These are phyloP conservation scores for Colletotrichum sp. DNA, from an alignment of 2,329 filamentous ascomycete genomes.

Conservation along the genomic window DNA sequence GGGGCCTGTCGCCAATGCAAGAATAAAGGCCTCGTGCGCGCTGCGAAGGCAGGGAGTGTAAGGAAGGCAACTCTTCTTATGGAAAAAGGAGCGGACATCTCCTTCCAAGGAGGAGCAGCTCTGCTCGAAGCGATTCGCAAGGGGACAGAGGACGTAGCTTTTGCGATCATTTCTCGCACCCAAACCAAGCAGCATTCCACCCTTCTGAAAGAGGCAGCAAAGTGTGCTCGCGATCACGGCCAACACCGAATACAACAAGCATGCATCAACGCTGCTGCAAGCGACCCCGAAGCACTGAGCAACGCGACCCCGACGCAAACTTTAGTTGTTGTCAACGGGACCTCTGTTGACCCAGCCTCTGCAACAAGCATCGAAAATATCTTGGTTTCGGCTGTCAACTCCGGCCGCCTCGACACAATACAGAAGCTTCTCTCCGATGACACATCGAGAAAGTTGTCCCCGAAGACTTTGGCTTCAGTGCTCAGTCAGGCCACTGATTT, in stretches of 20 bases:
- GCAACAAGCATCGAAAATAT: not conserved
- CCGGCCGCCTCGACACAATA: not conserved
- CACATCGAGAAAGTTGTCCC: not conserved
- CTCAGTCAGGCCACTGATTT: not conserved
- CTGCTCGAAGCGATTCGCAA: not conserved
- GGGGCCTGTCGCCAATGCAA: not conserved
- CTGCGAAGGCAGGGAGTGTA: not conserved
- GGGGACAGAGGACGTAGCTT: not conserved
- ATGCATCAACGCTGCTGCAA: not conserved
- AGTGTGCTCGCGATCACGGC: not conserved
- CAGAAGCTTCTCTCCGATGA: not conserved
- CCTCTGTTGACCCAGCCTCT: not conserved
- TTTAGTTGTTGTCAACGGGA: not conserved
- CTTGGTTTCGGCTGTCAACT: not conserved
- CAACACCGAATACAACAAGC: not conserved
- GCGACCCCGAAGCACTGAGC: not conserved
- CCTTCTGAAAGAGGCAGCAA: not conserved
- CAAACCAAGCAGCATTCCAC: not conserved
- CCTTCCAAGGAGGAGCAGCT: not conserved
- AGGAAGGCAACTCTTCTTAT: not conserved
- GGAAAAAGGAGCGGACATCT: not conserved
- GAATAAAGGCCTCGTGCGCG: not conserved
- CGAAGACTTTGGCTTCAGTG: not conserved
- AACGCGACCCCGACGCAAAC: not conserved
- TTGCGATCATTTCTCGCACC: not conserved